Evolutionary conservation across 768 basidiomycete genomes (phyloP), one percentile per base, ranked within the genome.

Genomic region (Leccinellum albellum): DNA sequence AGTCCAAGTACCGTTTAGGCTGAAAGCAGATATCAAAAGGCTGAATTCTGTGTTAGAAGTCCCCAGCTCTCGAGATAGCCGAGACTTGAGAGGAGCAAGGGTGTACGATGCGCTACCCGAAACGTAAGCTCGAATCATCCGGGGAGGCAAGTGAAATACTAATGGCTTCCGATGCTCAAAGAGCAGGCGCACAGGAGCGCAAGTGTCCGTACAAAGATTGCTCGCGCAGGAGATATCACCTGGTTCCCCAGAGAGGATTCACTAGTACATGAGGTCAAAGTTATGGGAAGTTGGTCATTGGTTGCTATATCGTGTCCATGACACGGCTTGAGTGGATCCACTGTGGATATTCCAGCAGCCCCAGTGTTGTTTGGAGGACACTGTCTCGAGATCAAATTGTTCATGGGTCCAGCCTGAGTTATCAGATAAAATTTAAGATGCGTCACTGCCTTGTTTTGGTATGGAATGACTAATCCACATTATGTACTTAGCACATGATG

Each of bases 1-100:
- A 8, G 91, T 94, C 81, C 84, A 83, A 3, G 85, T 84, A 40
- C 79, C 84, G 67, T 91, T 91, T 33, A 94, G 71, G 56, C 84
- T 88, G 65, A 85, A 86, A 0, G 89, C 87, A 10, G 90, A 86
- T 47, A 94, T 82, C 35, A 94, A 75, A 40, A 91, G 77, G 45
- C 86, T 84, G 71, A 88, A 91, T 65, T 92, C 86, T 0, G 86
- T 83, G 66, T 91, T 88, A 23, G 87, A 82, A 1, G 88, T 87
- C 47, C 86, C 85, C 49, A 91, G 77, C 64, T 92, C 88, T 44
- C 83, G 78, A 5, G 80, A 75, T 7, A 89, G 73, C 20, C 83
- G 77, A 44, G 83, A 86, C 72, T 93, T 92, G 56, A 93, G 74
- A 10, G 91, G 91, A 0, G 88, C 89, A 3, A 94, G 79, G 6